phyloP scores from a whole-genome alignment of 2,329 filamentous ascomycete species.

The Arthrobotrys megalospora region DNA sequence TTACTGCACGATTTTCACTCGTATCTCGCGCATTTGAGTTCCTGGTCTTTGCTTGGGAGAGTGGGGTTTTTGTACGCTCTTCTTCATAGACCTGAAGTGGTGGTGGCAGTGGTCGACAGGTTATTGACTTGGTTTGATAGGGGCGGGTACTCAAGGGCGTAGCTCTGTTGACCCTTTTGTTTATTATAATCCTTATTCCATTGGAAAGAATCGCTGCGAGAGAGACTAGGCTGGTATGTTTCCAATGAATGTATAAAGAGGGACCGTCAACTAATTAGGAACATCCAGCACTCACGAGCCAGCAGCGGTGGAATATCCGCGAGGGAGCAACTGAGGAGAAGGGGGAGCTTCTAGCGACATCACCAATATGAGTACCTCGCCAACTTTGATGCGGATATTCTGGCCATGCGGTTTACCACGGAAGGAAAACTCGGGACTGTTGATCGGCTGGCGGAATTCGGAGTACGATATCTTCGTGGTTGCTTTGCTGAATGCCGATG shows the following conservation, averaged over 20 bases:
- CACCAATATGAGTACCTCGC: slow-evolving; percentile 72
- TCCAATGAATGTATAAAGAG: background rate
- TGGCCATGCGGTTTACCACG: slow-evolving; percentile 90
- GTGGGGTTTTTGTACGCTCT: slow-evolving; percentile 88
- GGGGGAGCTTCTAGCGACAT: slow-evolving; percentile 83
- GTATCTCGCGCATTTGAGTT: slow-evolving; percentile 97
- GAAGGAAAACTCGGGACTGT: slow-evolving; percentile 82
- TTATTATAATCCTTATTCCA: slow-evolving; percentile 86
- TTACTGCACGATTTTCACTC: slow-evolving; percentile 98
- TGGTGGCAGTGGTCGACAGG: slow-evolving; percentile 7
- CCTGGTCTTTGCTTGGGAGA: slow-evolving; percentile 96
- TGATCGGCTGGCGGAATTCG: slow-evolving; percentile 97
- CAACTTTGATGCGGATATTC: slow-evolving; percentile 89
- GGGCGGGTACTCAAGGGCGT: slow-evolving; percentile 89
- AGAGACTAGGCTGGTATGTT: slow-evolving; percentile 83
- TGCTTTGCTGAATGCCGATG: slow-evolving; percentile 88
- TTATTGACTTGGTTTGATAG: slow-evolving; percentile 69
- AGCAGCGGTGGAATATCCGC: slow-evolving; percentile 87
- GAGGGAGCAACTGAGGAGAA: slow-evolving; percentile 91
- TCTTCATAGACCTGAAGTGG: background rate
- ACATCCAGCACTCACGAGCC: slow-evolving; percentile 70
- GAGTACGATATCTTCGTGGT: slow-evolving; percentile 91
- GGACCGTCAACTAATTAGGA: slow-evolving; percentile 6
- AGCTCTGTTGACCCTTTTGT: slow-evolving; percentile 83
- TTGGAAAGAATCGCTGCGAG: slow-evolving; percentile 84